Evolutionary conservation across 169 alveolate genomes (phyloP).

Genomic region (Plasmodium chabaudi): DNA sequence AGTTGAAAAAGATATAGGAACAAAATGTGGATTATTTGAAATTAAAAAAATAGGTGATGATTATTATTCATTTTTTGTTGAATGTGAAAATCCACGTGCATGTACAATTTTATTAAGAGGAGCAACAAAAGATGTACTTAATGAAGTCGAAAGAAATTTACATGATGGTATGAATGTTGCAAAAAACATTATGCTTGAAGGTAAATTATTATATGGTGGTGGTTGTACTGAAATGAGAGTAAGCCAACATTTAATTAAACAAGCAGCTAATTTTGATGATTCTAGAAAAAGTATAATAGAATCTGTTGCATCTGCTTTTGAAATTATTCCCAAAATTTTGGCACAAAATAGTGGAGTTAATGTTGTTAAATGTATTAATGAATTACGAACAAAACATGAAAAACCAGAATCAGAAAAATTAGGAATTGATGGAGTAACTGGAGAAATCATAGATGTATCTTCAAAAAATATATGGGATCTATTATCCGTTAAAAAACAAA

Average conservation of each 20-base stretch:
- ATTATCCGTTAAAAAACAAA: conserved; percentile 95
- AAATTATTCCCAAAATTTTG: conserved; percentile 98
- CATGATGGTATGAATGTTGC: conserved; percentile 99
- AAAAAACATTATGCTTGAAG: conserved; percentile 96
- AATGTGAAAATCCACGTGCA: conserved; percentile 96
- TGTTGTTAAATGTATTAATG: conserved; percentile 93
- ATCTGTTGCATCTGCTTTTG: conserved; percentile 98
- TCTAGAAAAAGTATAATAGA: conserved; percentile 91
- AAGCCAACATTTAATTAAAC: conserved; percentile 91
- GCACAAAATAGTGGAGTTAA: conserved; percentile 99
- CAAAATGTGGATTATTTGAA: conserved; percentile 96
- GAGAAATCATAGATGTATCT: conserved; percentile 91
- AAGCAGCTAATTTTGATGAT: conserved; percentile 80
- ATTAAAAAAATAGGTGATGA: conserved; percentile 94
- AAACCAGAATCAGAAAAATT: conserved; percentile 79
- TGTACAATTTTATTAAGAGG: conserved; percentile 99
- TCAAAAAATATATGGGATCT: conserved; percentile 94
- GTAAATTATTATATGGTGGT: conserved; percentile 99
- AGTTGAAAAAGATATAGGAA: conserved; percentile 94
- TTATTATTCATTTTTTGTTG: conserved; percentile 87
- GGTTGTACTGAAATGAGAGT: conserved; percentile 99
- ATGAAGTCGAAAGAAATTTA: conserved; percentile 97
- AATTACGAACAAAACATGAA: conserved; percentile 92
- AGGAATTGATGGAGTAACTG: conserved; percentile 97
- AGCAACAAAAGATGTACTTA: conserved; percentile 98